Conservation (phyloP, 345 rosid species). For the Pistacia atlantica region DNA sequence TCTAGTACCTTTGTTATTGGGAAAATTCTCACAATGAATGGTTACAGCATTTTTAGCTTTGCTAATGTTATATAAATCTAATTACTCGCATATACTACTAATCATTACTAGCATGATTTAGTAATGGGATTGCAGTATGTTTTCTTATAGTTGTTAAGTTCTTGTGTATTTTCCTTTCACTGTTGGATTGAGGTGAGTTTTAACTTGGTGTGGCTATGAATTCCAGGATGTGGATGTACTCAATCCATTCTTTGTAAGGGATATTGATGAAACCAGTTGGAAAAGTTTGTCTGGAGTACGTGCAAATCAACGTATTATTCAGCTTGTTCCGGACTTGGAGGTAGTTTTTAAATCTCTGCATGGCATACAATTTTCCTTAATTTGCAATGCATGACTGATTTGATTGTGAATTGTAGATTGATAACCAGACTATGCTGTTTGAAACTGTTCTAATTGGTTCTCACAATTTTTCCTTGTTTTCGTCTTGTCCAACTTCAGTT, state of each 20-base stretch:
- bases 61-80: not conserved
- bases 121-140: not conserved
- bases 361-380: not conserved
- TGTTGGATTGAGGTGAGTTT: not conserved
- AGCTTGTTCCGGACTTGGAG: slow-evolving; percentile 56
- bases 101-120: not conserved
- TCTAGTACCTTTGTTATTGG: slow-evolving; percentile 13
- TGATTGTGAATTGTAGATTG: not conserved
- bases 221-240: slow-evolving; percentile 54
- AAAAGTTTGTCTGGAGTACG: slow-evolving; percentile 61
- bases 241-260: slow-evolving; percentile 40
- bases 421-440: not conserved
- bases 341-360: slow-evolving; percentile 19
- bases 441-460: slow-evolving; percentile 10
- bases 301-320: slow-evolving; percentile 48
- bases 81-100: not conserved
- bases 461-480: not conserved
- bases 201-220: not conserved
- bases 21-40: not conserved
- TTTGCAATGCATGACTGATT: not conserved
- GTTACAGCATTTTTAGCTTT: not conserved
- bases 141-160: not conserved
- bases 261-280: slow-evolving; percentile 61
- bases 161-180: not conserved
- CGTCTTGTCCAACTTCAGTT: not conserved